phyloP scores from a whole-genome alignment of 2,329 filamentous ascomycete genomes.

The Trichoderma endophyticum region DNA sequence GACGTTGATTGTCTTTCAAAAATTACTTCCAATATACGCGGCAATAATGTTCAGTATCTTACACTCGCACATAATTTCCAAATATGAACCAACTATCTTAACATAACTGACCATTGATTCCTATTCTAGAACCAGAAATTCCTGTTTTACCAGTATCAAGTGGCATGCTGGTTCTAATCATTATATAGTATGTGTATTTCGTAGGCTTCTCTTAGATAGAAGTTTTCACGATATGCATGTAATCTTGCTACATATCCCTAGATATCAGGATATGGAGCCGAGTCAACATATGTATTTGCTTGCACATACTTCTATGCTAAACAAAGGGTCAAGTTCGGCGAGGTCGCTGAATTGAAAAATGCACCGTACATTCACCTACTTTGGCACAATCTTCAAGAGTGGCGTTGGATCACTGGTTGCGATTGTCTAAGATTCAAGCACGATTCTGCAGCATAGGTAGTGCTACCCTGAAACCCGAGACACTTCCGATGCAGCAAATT shows the following conservation, averaged over 20 bases:
- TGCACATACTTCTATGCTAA: not conserved
- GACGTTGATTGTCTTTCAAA: not conserved
- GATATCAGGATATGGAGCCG: not conserved
- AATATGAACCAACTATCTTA: not conserved
- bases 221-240: rapidly evolving
- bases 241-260: not conserved
- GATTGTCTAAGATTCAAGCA: not conserved
- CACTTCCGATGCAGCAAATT: too few relatives aligned
- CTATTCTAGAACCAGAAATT: too few relatives aligned
- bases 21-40: not conserved
- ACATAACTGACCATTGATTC: not conserved
- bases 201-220: not conserved
- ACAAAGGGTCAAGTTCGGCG: rapidly evolving
- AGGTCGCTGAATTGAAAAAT: not conserved
- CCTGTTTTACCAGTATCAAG: too few relatives aligned
- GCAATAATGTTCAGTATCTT: not conserved
- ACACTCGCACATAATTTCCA: not conserved
- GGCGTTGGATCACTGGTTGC: not conserved
- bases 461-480: not conserved
- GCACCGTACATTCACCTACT: not conserved
- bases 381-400: not conserved
- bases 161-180: not conserved
- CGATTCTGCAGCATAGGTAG: not conserved
- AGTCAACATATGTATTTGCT: not conserved
- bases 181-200: not conserved